Evolutionary conservation across 495 filamentous ascomycete genomes (phyloP).

Genomic region (Penicillium steckii): DNA sequence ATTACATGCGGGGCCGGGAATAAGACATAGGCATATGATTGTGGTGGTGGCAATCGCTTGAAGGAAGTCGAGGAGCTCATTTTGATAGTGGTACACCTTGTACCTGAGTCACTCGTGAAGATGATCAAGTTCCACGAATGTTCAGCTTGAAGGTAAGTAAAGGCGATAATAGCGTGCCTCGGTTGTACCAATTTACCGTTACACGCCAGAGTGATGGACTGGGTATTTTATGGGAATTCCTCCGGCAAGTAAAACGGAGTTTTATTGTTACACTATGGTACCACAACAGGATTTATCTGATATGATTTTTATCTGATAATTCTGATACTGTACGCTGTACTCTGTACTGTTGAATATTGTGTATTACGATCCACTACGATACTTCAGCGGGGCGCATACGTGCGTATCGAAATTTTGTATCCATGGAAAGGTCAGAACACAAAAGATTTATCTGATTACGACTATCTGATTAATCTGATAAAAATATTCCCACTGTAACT

Average conservation of each 20-base stretch:
- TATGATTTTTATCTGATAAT: not conserved
- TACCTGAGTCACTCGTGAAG: too few relatives aligned
- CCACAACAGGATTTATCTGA: not conserved
- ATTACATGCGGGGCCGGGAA: constrained; percentile 34
- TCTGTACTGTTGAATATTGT: not conserved
- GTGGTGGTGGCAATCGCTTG: constrained; percentile 13
- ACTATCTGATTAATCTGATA: constrained; percentile 9
- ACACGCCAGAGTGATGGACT: too few relatives aligned
- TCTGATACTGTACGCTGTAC: not conserved
- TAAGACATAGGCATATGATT: constrained; percentile 15
- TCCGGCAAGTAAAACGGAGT: too few relatives aligned
- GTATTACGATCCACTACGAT: too few relatives aligned
- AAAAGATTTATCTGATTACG: constrained; percentile 11
- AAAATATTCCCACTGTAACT: not conserved
- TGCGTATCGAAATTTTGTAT: not conserved
- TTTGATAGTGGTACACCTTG: not conserved
- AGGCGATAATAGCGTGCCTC: too few relatives aligned
- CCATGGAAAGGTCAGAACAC: not conserved
- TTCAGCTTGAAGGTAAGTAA: too few relatives aligned
- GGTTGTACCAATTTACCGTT: too few relatives aligned
- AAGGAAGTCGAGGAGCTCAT: constrained; percentile 8
- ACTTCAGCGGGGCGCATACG: not conserved
- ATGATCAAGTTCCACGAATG: too few relatives aligned
- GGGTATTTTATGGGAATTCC: too few relatives aligned
- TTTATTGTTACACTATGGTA: too few relatives aligned